Conservation (phyloP, 257 asterid genomes). For the Vinca minor region DNA sequence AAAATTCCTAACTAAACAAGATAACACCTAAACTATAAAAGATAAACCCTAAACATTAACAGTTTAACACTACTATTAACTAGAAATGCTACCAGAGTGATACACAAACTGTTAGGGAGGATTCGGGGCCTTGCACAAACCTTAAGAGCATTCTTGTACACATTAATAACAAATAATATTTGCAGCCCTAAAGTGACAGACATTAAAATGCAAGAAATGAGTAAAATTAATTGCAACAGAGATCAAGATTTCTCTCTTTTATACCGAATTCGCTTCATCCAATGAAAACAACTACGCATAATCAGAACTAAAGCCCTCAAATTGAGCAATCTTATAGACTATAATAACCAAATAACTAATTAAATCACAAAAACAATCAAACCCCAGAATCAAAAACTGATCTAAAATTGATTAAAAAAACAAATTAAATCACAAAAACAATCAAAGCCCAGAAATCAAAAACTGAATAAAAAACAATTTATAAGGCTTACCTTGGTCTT, state of each 20-base stretch:
- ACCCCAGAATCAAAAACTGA: conserved; percentile 11
- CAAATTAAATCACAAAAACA: neutral
- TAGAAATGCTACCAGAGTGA: too few relatives aligned
- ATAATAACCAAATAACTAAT: neutral
- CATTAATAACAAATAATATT: neutral
- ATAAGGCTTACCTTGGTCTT: conserved; percentile 58
- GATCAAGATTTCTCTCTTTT: neutral
- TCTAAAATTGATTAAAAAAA: too few relatives aligned
- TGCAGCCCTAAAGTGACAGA: neutral
- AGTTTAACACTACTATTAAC: too few relatives aligned
- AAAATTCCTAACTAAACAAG: neutral
- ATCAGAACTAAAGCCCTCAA: neutral
- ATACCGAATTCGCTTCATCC: neutral
- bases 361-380: neutral
- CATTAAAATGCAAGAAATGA: neutral
- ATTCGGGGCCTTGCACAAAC: too few relatives aligned
- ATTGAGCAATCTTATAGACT: neutral
- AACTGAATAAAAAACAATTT: conserved; percentile 1
- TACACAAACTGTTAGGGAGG: too few relatives aligned
- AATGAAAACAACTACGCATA: neutral
- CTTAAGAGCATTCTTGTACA: too few relatives aligned
- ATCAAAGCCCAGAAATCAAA: too few relatives aligned
- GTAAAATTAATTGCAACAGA: neutral
- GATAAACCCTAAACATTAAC: too few relatives aligned
- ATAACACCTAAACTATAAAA: too few relatives aligned